These are phyloP conservation scores for Quercus ilex DNA, from an alignment of 306 rosid species.

Conservation along the genomic window DNA sequence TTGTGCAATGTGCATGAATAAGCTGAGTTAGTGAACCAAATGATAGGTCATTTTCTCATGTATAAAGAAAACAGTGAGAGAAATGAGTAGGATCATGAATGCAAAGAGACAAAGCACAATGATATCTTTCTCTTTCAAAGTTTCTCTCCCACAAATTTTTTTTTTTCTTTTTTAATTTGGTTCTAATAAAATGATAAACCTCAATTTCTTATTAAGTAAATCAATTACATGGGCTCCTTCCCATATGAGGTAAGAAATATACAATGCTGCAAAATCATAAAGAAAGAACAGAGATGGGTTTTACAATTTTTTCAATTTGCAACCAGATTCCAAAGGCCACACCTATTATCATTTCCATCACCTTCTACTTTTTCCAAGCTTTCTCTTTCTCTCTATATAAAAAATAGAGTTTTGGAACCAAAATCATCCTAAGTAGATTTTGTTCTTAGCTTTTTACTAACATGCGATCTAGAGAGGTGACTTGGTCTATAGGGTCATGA, in stretches of 20 bases:
- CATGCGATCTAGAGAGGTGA: constrained; percentile 58
- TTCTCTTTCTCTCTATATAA: constrained; percentile 21
- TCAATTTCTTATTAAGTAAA: constrained; percentile 1
- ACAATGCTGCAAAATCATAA: not conserved
- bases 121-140: constrained; percentile 9
- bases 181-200: not conserved
- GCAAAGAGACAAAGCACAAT: constrained; percentile 44
- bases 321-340: constrained; percentile 32
- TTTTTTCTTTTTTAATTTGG: too few relatives aligned
- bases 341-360: constrained; percentile 25
- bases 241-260: constrained; percentile 16
- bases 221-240: not conserved
- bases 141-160: not conserved
- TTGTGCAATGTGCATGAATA: constrained; percentile 39
- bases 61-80: constrained; percentile 14
- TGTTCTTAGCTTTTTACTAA: constrained; percentile 58
- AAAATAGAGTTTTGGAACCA: constrained; percentile 46
- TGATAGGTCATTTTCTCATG: constrained; percentile 35
- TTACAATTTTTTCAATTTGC: constrained; percentile 17
- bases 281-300: not conserved
- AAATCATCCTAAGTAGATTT: constrained; percentile 56
- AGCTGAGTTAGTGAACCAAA: constrained; percentile 37
- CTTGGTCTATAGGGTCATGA: constrained; percentile 66
- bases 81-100: constrained; percentile 31
- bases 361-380: constrained; percentile 18